Conservation (phyloP, 768 basidiomycete genomes). For the Tephrocybe sp. region DNA sequence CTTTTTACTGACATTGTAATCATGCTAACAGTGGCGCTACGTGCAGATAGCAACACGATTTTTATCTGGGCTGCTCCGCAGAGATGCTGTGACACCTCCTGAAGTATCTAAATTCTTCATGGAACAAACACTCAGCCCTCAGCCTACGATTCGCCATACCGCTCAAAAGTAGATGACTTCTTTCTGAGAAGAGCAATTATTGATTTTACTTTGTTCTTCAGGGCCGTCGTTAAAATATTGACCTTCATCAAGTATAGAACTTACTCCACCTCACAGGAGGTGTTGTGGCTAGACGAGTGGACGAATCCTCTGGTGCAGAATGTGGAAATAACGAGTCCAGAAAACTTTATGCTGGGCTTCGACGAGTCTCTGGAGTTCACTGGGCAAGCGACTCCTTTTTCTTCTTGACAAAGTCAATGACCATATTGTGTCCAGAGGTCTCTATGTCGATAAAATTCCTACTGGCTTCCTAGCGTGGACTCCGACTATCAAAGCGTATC, state of each 20-base stretch:
- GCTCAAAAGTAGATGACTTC: conserved; percentile 52
- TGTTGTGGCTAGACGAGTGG: conserved; percentile 77
- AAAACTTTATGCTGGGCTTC: conserved; percentile 47
- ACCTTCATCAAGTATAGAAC: conserved; percentile 75
- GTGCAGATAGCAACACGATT: conserved; percentile 68
- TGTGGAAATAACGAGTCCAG: conserved; percentile 44
- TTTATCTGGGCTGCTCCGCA: conserved; percentile 56
- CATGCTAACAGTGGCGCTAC: conserved; percentile 70
- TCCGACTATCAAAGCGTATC: conserved; percentile 59
- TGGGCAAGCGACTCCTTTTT: conserved; percentile 26
- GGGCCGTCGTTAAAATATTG: conserved; percentile 65
- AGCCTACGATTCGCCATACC: conserved; percentile 60
- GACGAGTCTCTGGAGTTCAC: conserved; percentile 34
- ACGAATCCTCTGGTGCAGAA: conserved; percentile 52
- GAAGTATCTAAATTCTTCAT: conserved; percentile 62
- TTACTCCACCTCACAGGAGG: conserved; percentile 57
- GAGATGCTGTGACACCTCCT: conserved; percentile 54
- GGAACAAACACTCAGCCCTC: conserved; percentile 64
- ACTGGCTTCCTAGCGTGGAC: conserved; percentile 83
- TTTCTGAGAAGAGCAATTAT: background rate
- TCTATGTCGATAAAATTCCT: conserved; percentile 69
- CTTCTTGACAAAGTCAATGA: background rate
- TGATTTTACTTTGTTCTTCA: conserved; percentile 22
- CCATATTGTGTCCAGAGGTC: conserved; percentile 24
- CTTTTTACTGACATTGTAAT: conserved; percentile 10